Conservation (phyloP, 148 eudicot genomes). For the Camellia japonica region DNA sequence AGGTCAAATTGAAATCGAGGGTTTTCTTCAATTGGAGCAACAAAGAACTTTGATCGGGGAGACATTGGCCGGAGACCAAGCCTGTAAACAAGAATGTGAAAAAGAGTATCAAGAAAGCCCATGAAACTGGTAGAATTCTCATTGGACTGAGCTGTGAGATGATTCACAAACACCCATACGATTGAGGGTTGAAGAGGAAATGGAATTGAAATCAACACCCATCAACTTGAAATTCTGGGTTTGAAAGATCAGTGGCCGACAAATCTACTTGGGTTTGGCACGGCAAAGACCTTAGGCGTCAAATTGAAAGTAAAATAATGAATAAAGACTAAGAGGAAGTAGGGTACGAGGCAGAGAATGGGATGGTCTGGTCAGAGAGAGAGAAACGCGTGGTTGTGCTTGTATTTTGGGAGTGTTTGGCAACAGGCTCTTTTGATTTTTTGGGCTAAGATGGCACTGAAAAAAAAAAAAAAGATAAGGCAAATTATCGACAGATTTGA, state of each 20-base stretch:
- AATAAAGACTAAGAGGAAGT: not conserved
- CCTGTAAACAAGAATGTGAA: slow-evolving; percentile 14
- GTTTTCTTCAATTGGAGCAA: no score
- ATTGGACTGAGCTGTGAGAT: not conserved
- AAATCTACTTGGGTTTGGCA: not conserved
- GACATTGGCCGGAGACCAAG: not conserved
- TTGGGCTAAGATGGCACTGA: no score
- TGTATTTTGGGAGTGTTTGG: no score
- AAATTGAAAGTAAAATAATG: not conserved
- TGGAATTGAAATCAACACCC: not conserved
- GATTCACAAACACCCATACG: slow-evolving; percentile 11
- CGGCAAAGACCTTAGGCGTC: not conserved
- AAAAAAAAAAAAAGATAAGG: no score
- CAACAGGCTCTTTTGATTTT: no score
- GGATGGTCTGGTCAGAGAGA: not conserved
- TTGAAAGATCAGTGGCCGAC: not conserved
- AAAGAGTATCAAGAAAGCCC: slow-evolving; percentile 10
- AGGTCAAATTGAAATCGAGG: not conserved
- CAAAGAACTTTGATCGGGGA: no score
- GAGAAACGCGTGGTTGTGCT: not conserved
- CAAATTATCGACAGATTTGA: no score
- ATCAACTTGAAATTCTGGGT: not conserved
- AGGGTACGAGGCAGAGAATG: not conserved
- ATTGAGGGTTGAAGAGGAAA: not conserved
- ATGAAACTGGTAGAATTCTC: not conserved